Evolutionary conservation across 768 basidiomycete genomes (phyloP).

Genomic region (Boletus rubropictus): DNA sequence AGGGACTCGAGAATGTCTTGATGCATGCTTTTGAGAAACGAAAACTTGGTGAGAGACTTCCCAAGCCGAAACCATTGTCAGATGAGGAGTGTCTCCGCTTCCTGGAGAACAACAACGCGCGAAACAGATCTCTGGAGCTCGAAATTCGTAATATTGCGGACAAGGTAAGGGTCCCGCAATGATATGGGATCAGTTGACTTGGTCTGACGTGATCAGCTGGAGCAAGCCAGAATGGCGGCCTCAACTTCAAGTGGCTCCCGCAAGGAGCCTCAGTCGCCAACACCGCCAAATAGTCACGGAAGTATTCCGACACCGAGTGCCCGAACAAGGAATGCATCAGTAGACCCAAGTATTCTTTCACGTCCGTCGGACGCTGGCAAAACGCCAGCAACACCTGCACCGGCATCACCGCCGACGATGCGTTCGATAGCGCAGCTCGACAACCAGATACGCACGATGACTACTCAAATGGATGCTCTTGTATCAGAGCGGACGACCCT

Average conservation of each 20-base stretch:
- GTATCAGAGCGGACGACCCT: constrained; percentile 33
- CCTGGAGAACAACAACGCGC: constrained; percentile 33
- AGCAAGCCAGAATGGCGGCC: constrained; percentile 12
- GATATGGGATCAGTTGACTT: background rate
- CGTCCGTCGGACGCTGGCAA: background rate
- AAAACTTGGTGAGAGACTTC: constrained; percentile 3
- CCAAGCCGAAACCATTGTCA: constrained; percentile 20
- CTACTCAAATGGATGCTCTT: constrained; percentile 34
- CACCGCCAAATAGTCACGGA: background rate
- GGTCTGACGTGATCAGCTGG: constrained; percentile 14
- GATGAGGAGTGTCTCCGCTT: constrained; percentile 39
- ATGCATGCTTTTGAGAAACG: background rate
- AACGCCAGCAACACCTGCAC: background rate
- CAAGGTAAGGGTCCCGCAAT: constrained; percentile 25
- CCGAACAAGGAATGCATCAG: constrained; percentile 20
- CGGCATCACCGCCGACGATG: constrained; percentile 5
- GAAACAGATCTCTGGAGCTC: constrained; percentile 40
- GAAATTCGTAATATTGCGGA: constrained; percentile 38
- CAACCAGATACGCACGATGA: constrained; percentile 33
- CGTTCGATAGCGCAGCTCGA: constrained; percentile 30
- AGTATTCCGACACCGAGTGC: background rate
- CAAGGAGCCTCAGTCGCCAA: background rate
- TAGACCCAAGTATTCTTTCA: constrained; percentile 16
- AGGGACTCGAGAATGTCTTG: background rate
- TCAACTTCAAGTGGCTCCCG: constrained; percentile 1